Evolutionary conservation across 805 yeast species (phyloP).

Genomic region (Candida boidinii): DNA sequence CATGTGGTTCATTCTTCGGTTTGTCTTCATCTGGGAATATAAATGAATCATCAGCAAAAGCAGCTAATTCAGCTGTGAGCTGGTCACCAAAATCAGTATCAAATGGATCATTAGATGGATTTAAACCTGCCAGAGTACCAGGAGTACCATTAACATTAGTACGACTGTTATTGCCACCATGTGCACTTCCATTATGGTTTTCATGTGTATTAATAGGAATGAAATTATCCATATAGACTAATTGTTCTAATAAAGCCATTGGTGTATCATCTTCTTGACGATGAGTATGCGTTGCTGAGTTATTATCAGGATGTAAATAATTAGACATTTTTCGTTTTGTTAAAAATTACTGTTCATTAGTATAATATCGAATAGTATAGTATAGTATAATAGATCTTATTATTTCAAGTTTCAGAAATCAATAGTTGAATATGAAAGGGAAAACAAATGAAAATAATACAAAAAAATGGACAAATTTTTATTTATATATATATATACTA

Average conservation of each 20-base stretch:
- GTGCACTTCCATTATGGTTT: conserved; percentile 26
- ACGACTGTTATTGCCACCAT: conserved; percentile 17
- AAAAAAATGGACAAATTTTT: too few relatives aligned
- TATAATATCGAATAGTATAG: too few relatives aligned
- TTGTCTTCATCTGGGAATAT: conserved; percentile 79
- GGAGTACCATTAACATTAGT: not conserved
- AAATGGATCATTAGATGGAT: conserved; percentile 3
- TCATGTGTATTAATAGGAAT: conserved; percentile 38
- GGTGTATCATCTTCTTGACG: conserved; percentile 23
- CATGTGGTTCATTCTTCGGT: conserved; percentile 27
- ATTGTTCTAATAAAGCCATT: conserved; percentile 56
- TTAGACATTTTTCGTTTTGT: too few relatives aligned
- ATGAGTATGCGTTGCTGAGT: not conserved
- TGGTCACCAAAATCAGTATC: conserved; percentile 36
- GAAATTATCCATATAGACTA: conserved; percentile 73
- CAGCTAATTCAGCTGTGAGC: conserved; percentile 59
- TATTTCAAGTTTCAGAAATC: too few relatives aligned
- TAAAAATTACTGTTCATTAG: too few relatives aligned
- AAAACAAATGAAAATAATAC: too few relatives aligned
- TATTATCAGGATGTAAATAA: too few relatives aligned
- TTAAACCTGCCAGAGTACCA: not conserved
- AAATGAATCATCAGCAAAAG: conserved; percentile 76
- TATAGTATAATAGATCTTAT: too few relatives aligned
- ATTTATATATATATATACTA: too few relatives aligned
- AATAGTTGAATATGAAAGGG: too few relatives aligned